A percentile compares a stretch with the other conserved stretches of the same genome.
These are phyloP conservation scores for Peniophora sp. DNA, from an alignment of 1,284 basidiomycete genomes.

Conservation along the genomic window DNA sequence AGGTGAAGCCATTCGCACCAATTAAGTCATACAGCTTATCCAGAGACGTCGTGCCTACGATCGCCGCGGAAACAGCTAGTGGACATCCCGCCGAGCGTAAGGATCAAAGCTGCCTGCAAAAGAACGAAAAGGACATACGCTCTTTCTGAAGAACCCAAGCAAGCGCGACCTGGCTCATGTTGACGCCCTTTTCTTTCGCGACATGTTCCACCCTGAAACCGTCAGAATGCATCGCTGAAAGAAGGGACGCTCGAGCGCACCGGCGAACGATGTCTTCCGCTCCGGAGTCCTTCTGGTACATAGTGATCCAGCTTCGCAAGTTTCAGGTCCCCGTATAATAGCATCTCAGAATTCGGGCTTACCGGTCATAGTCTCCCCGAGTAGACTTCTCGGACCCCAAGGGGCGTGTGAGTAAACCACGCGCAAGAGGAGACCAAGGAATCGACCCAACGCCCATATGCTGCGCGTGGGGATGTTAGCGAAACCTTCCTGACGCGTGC, in stretches of 20 bases:
- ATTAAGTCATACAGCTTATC: slow-evolving; percentile 22
- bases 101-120: neutral
- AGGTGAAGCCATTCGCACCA: slow-evolving; percentile 12
- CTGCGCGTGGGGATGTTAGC: neutral
- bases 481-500: neutral
- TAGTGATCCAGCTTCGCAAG: neutral
- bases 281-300: neutral
- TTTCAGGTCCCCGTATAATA: neutral
- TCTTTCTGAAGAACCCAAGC: slow-evolving; percentile 26
- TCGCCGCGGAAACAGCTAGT: slow-evolving; percentile 22
- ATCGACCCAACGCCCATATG: slow-evolving; percentile 18
- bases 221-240: neutral
- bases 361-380: no score
- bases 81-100: neutral
- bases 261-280: slow-evolving; percentile 3
- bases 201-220: slow-evolving; percentile 25
- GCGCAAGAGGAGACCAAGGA: slow-evolving; percentile 30
- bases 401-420: slow-evolving; percentile 27
- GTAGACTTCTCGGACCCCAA: neutral
- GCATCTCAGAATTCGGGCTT: no score
- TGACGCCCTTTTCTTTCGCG: slow-evolving; percentile 23
- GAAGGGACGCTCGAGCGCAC: neutral
- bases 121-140: slow-evolving; percentile 2
- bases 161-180: slow-evolving; percentile 29
- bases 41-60: slow-evolving; percentile 28